phyloP scores from a whole-genome alignment of 768 basidiomycete genomes.

The Mycena polygramma region DNA sequence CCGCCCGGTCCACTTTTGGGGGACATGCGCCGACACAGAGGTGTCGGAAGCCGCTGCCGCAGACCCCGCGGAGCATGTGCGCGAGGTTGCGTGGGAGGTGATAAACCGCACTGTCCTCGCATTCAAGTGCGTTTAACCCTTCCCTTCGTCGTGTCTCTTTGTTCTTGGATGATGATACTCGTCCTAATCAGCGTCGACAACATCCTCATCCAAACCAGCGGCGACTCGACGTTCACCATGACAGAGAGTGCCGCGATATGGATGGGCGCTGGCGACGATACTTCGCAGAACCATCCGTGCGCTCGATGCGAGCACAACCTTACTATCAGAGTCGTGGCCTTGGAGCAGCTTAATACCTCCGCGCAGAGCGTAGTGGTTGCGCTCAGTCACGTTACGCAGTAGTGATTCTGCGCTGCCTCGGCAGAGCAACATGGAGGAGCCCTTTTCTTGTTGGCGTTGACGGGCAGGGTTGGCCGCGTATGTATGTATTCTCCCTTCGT shows the following conservation, averaged over 20 bases:
- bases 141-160: background rate
- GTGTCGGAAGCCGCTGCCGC: conserved; percentile 2
- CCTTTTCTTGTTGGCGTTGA: no score
- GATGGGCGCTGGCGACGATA: conserved; percentile 5
- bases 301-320: conserved; percentile 15
- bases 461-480: no score
- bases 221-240: background rate
- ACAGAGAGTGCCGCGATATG: background rate
- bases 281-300: background rate
- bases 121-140: conserved; percentile 14
- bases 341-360: background rate
- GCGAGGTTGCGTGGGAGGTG: conserved; percentile 6
- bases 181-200: background rate
- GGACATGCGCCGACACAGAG: background rate
- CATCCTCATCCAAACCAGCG: background rate
- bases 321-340: background rate
- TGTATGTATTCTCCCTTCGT: no score
- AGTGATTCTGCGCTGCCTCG: no score
- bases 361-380: background rate
- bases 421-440: no score
- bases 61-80: background rate
- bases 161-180: no score
- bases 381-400: background rate
- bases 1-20: conserved; percentile 12
- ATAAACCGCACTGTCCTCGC: background rate